Conservation (phyloP, 2,329 filamentous ascomycete genomes). For the Coniochaeta sp. region DNA sequence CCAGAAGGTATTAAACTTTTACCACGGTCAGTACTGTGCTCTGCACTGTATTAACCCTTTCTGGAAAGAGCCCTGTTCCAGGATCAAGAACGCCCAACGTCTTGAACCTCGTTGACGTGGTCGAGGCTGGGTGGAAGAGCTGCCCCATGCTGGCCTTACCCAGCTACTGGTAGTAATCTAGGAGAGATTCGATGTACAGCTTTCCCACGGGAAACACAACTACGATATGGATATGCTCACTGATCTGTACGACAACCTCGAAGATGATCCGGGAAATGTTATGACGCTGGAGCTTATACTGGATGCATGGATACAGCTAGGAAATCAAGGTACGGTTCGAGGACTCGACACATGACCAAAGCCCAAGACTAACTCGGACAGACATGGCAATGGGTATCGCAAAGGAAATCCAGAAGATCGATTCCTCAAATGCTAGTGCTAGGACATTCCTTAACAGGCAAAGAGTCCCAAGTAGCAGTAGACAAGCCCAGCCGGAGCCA, state of each 20-base stretch:
- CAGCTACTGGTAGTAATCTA: neutral
- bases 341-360: neutral
- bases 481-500: neutral
- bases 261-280: conserved; percentile 5
- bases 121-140: no score
- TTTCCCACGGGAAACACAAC: neutral
- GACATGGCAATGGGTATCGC: conserved; percentile 7
- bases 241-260: conserved; percentile 10
- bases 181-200: neutral
- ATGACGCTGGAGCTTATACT: conserved; percentile 9
- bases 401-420: conserved; percentile 8
- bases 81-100: no score
- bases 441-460: neutral
- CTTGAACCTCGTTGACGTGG: no score
- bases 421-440: conserved; percentile 4
- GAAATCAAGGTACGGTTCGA: conserved; percentile 1
- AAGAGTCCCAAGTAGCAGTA: neutral
- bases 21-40: neutral
- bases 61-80: no score
- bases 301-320: conserved; percentile 8
- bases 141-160: neutral
- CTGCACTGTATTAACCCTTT: neutral
- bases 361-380: neutral
- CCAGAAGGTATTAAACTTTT: no score
- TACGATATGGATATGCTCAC: conserved; percentile 1